Base-by-base conservation (phyloP, 805 yeast species). In the Candida bentonensis region DNA sequence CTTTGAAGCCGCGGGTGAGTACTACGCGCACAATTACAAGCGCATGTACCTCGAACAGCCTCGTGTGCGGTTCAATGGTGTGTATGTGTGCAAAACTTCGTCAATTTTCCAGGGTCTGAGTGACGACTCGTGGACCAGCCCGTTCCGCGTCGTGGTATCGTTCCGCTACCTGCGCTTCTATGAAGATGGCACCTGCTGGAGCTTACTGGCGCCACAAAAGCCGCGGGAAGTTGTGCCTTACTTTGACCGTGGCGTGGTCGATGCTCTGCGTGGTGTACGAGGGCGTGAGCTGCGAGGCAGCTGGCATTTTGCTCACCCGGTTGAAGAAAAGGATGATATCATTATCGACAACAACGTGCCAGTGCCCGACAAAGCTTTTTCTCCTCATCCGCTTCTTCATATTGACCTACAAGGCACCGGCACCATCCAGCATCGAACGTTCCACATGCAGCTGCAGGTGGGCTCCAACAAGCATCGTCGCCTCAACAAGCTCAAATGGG, bases 1-100 rank as follows among this genome's bases (percentile, higher is more conserved):
- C 36, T 11, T 9, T 11, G 20, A 13, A 4, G 20, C 7, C 7
- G 17, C 17, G 5, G 17, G 17, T 5, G 17, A 30, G 36, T 4
- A 9, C 17, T 30, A 13, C 17, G 20, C 5, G 20, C n/a, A 30
- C n/a, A 11, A 9, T 11, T 70, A 72, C 69, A 58, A 69, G 47
- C 49, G 51, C 21, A 76, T 80, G 84, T 62, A 74, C 27, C 52
- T 58, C 40, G 72, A 72, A 22, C 63, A 94, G 33, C 95, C 96
- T 1, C 82, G 79, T 55, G 54, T 87, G 26, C 81, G 86, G 55
- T 84, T 75, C 57, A 68, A 75, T 43, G 96, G 96, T 1, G 68
- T 84, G 20, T 87, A 88, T 53, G 82, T 87, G 20, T 78, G 92
- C 52, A 82, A 80, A 21, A 83, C 87, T 41, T 82, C 83, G 48